Evolutionary conservation across 208 protist genomes (phyloP), one percentile per base, ranked within the genome.

Genomic region (Leishmania lainsoni): DNA sequence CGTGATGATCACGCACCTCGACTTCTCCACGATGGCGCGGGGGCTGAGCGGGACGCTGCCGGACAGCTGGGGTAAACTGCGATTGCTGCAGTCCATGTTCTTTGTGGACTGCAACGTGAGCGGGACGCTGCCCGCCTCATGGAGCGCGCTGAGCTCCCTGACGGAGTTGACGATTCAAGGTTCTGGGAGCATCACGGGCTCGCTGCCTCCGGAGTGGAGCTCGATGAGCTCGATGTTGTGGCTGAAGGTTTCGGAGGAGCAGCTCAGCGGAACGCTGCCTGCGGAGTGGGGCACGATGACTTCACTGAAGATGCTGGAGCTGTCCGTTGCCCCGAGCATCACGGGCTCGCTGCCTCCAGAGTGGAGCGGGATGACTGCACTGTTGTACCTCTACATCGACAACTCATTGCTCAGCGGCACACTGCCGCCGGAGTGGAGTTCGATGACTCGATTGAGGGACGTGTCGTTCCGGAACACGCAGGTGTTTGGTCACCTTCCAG

Each of bases 21-120:
- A 75, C 49, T 52, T 73, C 72, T 66, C 56, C 12, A 42, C 51
- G 49, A 66, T 54, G 73, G 72, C 49, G 54, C 29, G 10, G 4
- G 20, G 52, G 35, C 14, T 81, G 48, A 75, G 29, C 42, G 77
- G 78, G 12, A 14, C 29, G 77, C 66, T 74, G 63, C 66, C 77
- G 66, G 77, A 32, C 2, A 48, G 32, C 2, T 75, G 63, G 77
- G 42, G 14, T 10, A 20, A 14, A 26, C 29, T 81, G 2, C 26
- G n/a, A 16, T 3, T 9, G 8, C 54, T 77, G 73, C 42, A n/a
- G 22, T 68, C 73, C n/a, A 5, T 76, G 0, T 2, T 5, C 5
- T 76, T 76, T 0, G 51, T 42, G 22, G 70, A 6, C 14, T 20
- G 5, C n/a, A 12, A 63, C 32, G 5, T 80, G 26, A 69, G 49